Base-by-base conservation (phyloP, 805 yeast species). In the Wickerhamiella sergipiensis region DNA sequence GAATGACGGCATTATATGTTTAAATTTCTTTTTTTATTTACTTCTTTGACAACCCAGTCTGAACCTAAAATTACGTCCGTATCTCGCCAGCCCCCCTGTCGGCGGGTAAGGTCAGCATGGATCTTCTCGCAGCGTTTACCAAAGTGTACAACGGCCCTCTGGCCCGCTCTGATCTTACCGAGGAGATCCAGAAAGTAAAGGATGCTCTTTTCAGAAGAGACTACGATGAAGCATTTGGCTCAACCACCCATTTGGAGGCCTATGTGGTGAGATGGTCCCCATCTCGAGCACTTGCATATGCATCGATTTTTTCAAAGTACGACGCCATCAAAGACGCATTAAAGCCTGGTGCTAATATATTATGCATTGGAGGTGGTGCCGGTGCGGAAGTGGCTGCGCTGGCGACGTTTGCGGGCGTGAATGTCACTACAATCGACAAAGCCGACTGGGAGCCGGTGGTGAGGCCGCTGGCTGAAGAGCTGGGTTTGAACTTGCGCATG, bases 291-390 rank as follows among this genome's bases (percentile, higher is more conserved):
- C 69, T 85, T 45, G 80, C 86, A 0, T 87, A 87, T 62, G 65
- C 83, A 1, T 77, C 87, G 1, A 70, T 87, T 21, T 80, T 86
- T 57, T 70, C 78, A 1, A 68, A 75, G 13, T 66, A 82, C 26
- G 65, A 64, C 5, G 72, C 72, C 3, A 63, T 79, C 9, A 61
- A 65, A 43, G 62, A 66, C 2, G 39, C 73, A 21, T 59, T 77
- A n/a, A 46, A 45, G 33, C 52, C 56, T 5, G 18, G 21, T n/a
- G 19, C 67, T 3, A 64, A 71, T 6, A 76, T 81, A 0, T 63
- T 86, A 36, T 77, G 82, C 58, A 72, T 88, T 38, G 96, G 95
- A 18, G 95, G 94, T 22, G 96, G 96, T 36, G 95, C 95, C 0
- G 85, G 90, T 4, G 85, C 87, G 1, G 96, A 87, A 62, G 65